Evolutionary conservation across 129 eudicot species (phyloP), one percentile per base, ranked within the genome.

Genomic region (Escallonia herrerae): DNA sequence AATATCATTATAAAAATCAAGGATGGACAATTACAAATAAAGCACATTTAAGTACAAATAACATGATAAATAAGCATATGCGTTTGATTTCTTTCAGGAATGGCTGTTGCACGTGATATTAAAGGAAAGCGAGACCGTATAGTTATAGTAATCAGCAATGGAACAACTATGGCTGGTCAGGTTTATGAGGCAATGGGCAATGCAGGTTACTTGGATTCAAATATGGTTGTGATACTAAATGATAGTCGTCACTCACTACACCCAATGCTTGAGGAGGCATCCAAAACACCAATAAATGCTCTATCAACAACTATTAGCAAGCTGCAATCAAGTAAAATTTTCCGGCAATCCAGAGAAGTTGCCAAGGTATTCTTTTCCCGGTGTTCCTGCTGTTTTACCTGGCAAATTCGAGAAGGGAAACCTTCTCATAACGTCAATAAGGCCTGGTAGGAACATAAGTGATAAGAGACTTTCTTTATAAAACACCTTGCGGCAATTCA

Each of bases 171-270:
- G 91, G 81, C 86, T 47, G 97, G 97, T 33, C 97, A 91, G 70
- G 84, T 87, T 67, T 91, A 91, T 49, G 97, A 91, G 86, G 97
- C 97, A 40, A 91, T 91, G 97, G 82, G 95, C 68, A 91, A 91
- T 76, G 95, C 97, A 44, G 97, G 97, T 49, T 87, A 84, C 72
- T 74, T 91, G 74, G 97, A 91, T 71, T 84, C 95, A 43, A 81
- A 91, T 77, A 74, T 91, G 94, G 69, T 91, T 66, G 97, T 91
- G 65, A 91, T 91, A 60, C 75, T 91, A 56, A 91, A 91, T 60
- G 97, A 91, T 65, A 87, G 82, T 37, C 95, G 82, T 45, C 95
- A 84, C 66, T 82, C 93, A 3, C 78, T 87, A 63, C 81, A 84
- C 50, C 90, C 87, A 43, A 91, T 87, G 75, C 56, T 70, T 7